Percentiles rank a stretch among this genome's conserved stretches.
phyloP scores from a whole-genome alignment of 73 alveolate genomes.

The Tetrahymena thermophila region DNA sequence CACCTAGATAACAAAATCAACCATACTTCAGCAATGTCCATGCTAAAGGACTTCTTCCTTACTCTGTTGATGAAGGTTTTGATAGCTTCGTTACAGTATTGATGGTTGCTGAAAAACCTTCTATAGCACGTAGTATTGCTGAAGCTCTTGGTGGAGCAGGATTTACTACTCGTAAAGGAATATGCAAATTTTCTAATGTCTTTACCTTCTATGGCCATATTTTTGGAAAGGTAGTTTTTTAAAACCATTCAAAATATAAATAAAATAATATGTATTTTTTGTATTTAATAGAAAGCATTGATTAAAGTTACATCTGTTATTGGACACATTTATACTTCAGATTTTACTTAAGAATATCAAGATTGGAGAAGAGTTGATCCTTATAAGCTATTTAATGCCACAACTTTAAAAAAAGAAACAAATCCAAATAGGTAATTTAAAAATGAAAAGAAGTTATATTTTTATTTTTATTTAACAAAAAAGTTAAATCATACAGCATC shows the following conservation, averaged over 20 bases:
- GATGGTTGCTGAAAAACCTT: conserved; percentile 99
- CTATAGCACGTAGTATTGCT: conserved; percentile 93
- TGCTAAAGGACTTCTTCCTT: not conserved
- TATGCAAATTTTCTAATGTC: conserved; percentile 8
- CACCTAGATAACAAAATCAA: not conserved
- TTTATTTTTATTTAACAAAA: not conserved
- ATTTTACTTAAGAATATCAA: conserved; percentile 35
- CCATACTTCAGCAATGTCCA: not conserved
- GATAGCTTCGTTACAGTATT: conserved; percentile 45
- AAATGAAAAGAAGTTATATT: not conserved
- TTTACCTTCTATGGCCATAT: not conserved
- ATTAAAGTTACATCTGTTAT: conserved; percentile 28
- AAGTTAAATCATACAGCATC: conserved; percentile 5
- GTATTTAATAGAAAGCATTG: not conserved
- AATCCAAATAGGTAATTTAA: conserved; percentile 17
- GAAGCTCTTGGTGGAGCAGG: conserved; percentile 60
- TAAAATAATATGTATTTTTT: not conserved
- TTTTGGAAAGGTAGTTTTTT: not conserved
- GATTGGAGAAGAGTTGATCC: conserved; percentile 76
- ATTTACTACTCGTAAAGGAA: not conserved
- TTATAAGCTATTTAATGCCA: conserved; percentile 88
- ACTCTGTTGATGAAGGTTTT: not conserved
- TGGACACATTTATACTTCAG: conserved; percentile 32
- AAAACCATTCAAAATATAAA: not conserved
- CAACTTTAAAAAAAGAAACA: conserved; percentile 85